phyloP scores from a whole-genome alignment of 139 green algal genomes.

The Volvox africanus region DNA sequence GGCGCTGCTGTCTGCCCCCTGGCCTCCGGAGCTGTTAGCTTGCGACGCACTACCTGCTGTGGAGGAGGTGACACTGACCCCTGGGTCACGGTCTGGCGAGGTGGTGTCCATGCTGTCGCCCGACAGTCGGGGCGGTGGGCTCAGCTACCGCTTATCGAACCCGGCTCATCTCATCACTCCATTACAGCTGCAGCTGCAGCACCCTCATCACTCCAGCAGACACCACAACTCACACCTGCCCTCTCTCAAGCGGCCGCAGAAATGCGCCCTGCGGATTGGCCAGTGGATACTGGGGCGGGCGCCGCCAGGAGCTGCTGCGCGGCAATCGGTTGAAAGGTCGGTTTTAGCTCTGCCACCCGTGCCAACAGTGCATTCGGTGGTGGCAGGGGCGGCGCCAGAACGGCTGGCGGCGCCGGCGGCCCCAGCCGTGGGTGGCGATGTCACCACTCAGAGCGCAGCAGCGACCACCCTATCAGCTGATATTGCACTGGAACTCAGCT shows the following conservation, averaged over 20 bases:
- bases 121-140: background rate
- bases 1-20: slow-evolving; percentile 11
- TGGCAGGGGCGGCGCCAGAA: too few species aligned
- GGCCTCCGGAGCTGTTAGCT: slow-evolving; percentile 8
- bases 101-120: background rate
- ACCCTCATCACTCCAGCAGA: background rate
- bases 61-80: background rate
- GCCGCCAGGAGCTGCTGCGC: too few species aligned
- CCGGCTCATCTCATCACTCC: background rate
- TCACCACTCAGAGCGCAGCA: too few species aligned
- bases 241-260: background rate
- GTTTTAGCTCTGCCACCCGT: too few species aligned
- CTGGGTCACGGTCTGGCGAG: background rate
- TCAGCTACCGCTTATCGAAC: background rate
- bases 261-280: background rate
- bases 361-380: too few species aligned
- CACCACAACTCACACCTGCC: background rate
- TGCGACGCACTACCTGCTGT: background rate
- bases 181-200: background rate
- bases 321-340: too few species aligned
- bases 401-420: too few species aligned
- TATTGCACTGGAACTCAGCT: background rate
- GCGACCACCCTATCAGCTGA: too few species aligned
- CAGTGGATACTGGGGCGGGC: too few species aligned
- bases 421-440: too few species aligned